Evolutionary conservation across 495 filamentous ascomycete genomes (phyloP), one percentile per base, ranked within the genome.

Genomic region (Lepraria neglecta): DNA sequence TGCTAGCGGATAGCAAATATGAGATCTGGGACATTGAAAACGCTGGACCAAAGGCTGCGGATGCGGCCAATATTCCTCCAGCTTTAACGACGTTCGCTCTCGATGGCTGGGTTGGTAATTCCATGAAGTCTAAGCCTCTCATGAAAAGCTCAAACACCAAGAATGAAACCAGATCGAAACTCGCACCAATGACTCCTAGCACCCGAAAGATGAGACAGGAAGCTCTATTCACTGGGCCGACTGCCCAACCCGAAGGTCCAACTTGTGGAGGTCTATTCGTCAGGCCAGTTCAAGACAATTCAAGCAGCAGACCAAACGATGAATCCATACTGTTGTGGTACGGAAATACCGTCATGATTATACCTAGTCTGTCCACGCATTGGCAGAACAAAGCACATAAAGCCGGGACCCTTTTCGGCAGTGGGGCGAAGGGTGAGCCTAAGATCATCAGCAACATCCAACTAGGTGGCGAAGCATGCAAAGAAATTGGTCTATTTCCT

Each of bases 11-110:
- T 71, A 92, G 91, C 0, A 87, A 95, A 75, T 97, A 92, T 92
- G 92, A 90, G 4, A 83, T 97, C 31, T 97, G 92, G 91, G 90
- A 95, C 73, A 77, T 92, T 35, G 84, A 90, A 67, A 84, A 86
- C 1, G 79, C 82, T 44, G 82, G 82, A 62, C 86, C 77, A 4
- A 77, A 70, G 69, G 75, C 68, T 61, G 75, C 71, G 46, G 46
- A 57, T 12, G 30, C 27, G 21, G 24, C 33, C 10, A 47, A 45
- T 9, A 30, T 11, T 48, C 40, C 43, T 46, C 21, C 28, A 43
- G 12, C 44, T 58, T 70, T 86, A 64, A 85, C 87, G 19, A 70
- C 77, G 28, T 95, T 89, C 67, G 84, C 83, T 55, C 73, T 91
- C 14, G 81, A 78, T 21, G 90, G 90, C 27, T 88, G 86, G 57